phyloP scores from a whole-genome alignment of 352 stramenopile genomes.

The Phytophthora colocasiae region DNA sequence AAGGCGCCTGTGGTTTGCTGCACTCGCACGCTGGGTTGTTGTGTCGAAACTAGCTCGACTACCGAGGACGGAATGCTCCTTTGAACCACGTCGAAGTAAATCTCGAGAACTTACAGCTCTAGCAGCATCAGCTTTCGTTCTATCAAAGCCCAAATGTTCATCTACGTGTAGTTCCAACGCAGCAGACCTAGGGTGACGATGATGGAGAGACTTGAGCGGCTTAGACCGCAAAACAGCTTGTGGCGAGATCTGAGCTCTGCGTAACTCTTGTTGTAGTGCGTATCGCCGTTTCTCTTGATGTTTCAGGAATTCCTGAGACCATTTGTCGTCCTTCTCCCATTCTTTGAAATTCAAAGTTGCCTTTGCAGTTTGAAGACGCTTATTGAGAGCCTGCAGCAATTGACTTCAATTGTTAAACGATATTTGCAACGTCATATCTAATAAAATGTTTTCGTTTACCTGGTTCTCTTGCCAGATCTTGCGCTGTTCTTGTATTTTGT shows the following conservation, averaged over 20 bases:
- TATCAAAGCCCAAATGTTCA: conserved; percentile 2
- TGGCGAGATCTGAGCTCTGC: conserved; percentile 50
- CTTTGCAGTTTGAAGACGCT: conserved; percentile 72
- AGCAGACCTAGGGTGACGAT: conserved; percentile 13
- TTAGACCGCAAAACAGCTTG: conserved; percentile 44
- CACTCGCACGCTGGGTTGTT: conserved; percentile 31
- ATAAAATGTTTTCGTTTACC: conserved; percentile 19
- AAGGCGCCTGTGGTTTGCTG: conserved; percentile 66
- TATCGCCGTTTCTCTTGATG: conserved; percentile 59
- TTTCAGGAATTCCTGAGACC: conserved; percentile 73
- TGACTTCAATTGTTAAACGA: conserved; percentile 1
- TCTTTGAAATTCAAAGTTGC: conserved; percentile 70
- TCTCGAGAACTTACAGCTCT: conserved; percentile 12
- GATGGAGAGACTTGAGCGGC: conserved; percentile 33
- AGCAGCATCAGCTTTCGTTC: conserved; percentile 1
- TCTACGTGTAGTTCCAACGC: conserved; percentile 3
- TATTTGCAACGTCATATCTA: not conserved
- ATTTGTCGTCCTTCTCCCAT: conserved; percentile 78
- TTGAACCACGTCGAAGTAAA: conserved; percentile 17
- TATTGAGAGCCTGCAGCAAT: conserved; percentile 47
- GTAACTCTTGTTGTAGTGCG: conserved; percentile 62
- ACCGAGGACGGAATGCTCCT: conserved; percentile 1
- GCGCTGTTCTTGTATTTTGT: conserved; percentile 70
- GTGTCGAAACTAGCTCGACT: conserved; percentile 6
- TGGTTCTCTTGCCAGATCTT: conserved; percentile 84